Percentiles rank a stretch among this genome's conserved stretches.
These are phyloP conservation scores for Elongisporangium undulatum DNA, from an alignment of 352 stramenopile species.

Conservation along the genomic window DNA sequence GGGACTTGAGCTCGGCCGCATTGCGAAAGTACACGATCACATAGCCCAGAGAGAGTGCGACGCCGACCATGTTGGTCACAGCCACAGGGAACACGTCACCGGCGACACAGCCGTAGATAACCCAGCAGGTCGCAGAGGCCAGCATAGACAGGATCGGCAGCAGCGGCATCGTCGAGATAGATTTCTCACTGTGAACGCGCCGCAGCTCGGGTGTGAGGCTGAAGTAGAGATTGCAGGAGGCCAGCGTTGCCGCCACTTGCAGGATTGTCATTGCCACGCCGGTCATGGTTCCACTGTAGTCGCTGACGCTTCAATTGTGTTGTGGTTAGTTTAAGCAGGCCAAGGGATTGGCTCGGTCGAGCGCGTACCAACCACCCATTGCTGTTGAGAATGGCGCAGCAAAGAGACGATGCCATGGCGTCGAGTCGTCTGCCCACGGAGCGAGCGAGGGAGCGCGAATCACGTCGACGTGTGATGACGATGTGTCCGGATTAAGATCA, in stretches of 20 bases:
- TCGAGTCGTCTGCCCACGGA: too few species aligned
- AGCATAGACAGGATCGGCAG: constrained; percentile 56
- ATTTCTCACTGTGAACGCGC: constrained; percentile 24
- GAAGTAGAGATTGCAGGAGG: constrained; percentile 36
- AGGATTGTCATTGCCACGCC: too few species aligned
- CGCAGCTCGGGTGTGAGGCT: constrained; percentile 37
- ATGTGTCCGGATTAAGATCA: too few species aligned
- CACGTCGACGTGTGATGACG: too few species aligned
- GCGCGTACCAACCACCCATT: too few species aligned
- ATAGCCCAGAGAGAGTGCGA: constrained; percentile 38
- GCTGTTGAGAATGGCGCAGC: too few species aligned
- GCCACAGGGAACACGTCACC: constrained; percentile 48
- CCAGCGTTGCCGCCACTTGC: constrained; percentile 18
- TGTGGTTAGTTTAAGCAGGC: too few species aligned
- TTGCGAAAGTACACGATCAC: constrained; percentile 35
- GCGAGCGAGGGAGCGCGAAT: too few species aligned
- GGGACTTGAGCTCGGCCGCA: background rate
- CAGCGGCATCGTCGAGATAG: constrained; percentile 20
- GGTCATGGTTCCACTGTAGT: too few species aligned
- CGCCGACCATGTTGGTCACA: constrained; percentile 40
- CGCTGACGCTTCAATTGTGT: too few species aligned
- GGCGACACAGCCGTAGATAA: constrained; percentile 43
- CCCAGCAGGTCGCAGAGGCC: constrained; percentile 48
- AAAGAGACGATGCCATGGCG: too few species aligned
- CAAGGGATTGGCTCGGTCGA: too few species aligned